Base-by-base conservation (phyloP, 768 basidiomycete genomes). In the Galerina sulciceps region DNA sequence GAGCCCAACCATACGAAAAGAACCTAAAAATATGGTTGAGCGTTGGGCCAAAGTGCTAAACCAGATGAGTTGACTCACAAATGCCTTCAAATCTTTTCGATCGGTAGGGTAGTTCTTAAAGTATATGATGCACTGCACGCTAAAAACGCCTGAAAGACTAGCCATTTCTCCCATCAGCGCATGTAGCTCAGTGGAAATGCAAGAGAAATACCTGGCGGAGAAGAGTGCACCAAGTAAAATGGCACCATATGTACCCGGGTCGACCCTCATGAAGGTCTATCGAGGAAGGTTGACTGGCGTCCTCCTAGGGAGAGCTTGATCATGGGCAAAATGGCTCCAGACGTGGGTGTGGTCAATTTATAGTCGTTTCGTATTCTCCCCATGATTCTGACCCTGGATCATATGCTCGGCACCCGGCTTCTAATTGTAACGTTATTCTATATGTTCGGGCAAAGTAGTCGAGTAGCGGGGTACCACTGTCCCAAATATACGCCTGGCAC, bases 191-290 rank as follows among this genome's bases (percentile, higher is more conserved):
- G 20, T 17, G 8, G 9, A 26, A 11, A 47, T 23, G 36, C 15
- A 31, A 17, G 38, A 11, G 43, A 66, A 71, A 9, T 61, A 78
- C 78, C 71, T 59, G 31, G 75, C 68, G 5, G 76, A 74, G 22
- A 73, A 62, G 10, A 78, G 62, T 3, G 71, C 76, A 4, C 78
- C 78, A 22, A 78, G 48, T 11, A 79, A 59, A 6, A 79, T 62
- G n/a, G 77, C 75, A 42, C 77, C 78, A 58, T 69, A 76, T 14
- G 75, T 77, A 44, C 57, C 65, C 42, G 73, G 60, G 37, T 73
- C 63, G 57, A 69, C 69, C 44, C 59, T 48, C 69, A 71, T 70
- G 17, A 53, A 54, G 23, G 55, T 34, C 37, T 23, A 55, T 26
- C 34, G 36, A 26, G 26, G 54, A 37, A 23, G 40, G 40, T 50